Evolutionary conservation across 208 protist genomes (phyloP).

Genomic region (Crithidia expoeki): DNA sequence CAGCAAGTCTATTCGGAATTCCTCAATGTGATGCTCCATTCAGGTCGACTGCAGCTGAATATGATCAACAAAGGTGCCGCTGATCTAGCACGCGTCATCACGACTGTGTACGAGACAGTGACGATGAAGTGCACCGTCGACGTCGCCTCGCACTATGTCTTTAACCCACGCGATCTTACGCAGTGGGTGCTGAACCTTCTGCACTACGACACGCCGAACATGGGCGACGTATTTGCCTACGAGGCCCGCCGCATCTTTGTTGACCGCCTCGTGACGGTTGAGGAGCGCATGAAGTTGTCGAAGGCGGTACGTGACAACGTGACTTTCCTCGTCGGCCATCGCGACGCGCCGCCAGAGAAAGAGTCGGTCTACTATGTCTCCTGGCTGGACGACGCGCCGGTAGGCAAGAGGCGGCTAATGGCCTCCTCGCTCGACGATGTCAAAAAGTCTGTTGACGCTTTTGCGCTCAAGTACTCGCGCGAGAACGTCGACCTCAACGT

Average conservation of each 20-base stretch:
- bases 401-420: conserved; percentile 64
- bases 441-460: conserved; percentile 70
- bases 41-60: conserved; percentile 67
- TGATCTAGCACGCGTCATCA: conserved; percentile 94
- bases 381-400: conserved; percentile 52
- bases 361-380: conserved; percentile 80
- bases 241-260: conserved; percentile 95
- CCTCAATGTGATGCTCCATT: conserved; percentile 91
- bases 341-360: conserved; percentile 68
- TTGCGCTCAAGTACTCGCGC: conserved; percentile 90
- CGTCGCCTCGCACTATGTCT: conserved; percentile 97
- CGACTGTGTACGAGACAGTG: conserved; percentile 94
- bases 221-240: conserved; percentile 92
- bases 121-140: conserved; percentile 92
- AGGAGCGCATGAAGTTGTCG: conserved; percentile 72
- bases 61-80: conserved; percentile 76
- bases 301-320: conserved; percentile 86
- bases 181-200: conserved; percentile 93
- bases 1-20: conserved; percentile 95
- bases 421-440: conserved; percentile 66
- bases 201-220: conserved; percentile 89
- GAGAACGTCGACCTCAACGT: conserved; percentile 94
- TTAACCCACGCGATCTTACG: conserved; percentile 97
- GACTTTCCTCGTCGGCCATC: conserved; percentile 74
- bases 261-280: conserved; percentile 91